Percentiles rank a stretch among this genome's conserved stretches.
phyloP scores from a whole-genome alignment of 495 filamentous ascomycete species.

The Xylaria curta region DNA sequence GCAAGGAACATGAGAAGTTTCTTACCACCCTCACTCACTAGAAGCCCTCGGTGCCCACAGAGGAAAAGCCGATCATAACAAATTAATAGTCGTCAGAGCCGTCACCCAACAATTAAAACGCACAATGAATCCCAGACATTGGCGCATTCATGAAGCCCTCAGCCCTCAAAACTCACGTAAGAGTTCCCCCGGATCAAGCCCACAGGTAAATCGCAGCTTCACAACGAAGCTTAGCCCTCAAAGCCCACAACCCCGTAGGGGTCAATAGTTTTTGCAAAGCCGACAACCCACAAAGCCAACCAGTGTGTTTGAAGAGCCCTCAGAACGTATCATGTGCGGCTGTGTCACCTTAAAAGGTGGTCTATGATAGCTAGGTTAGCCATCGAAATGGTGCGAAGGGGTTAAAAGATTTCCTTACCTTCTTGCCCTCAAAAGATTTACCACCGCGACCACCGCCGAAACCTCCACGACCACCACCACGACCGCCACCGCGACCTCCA shows the following conservation, averaged over 20 bases:
- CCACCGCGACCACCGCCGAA: slow-evolving; percentile 45
- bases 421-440: slow-evolving; percentile 81
- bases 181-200: slow-evolving; percentile 52
- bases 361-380: slow-evolving; percentile 34
- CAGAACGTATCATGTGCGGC: slow-evolving; percentile 50
- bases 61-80: slow-evolving; percentile 45
- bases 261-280: slow-evolving; percentile 51
- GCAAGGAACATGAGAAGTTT: slow-evolving; percentile 48
- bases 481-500: slow-evolving; percentile 52
- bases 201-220: slow-evolving; percentile 57
- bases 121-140: slow-evolving; percentile 29
- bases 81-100: slow-evolving; percentile 19
- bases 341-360: slow-evolving; percentile 72
- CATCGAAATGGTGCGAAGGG: background rate
- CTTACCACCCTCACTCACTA: slow-evolving; percentile 49
- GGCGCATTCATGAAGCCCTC: slow-evolving; percentile 35
- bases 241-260: slow-evolving; percentile 53
- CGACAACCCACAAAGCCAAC: slow-evolving; percentile 59
- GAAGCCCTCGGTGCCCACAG: slow-evolving; percentile 52
- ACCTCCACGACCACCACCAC: slow-evolving; percentile 49
- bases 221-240: slow-evolving; percentile 51
- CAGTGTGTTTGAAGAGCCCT: slow-evolving; percentile 50
- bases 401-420: slow-evolving; percentile 48
- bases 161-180: slow-evolving; percentile 48
- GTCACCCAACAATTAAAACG: slow-evolving; percentile 14